Percentiles rank a stretch among this genome's conserved stretches.
Evolutionary conservation across 2,329 filamentous ascomycete species (phyloP).

Genomic region (Colletotrichum caudatum): DNA sequence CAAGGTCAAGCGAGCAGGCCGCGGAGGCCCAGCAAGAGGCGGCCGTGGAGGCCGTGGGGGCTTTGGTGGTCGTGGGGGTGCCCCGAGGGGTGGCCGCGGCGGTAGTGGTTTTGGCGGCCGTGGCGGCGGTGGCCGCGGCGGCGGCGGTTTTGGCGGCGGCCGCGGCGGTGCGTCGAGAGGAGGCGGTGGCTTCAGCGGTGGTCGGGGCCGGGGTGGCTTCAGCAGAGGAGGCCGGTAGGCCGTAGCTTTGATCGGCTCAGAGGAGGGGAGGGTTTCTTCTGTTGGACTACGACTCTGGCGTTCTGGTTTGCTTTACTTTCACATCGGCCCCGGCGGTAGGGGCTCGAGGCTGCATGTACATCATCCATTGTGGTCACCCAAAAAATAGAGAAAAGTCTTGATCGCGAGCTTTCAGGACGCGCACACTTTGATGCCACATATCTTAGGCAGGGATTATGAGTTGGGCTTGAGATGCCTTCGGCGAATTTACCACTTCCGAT

Average conservation of each 20-base stretch:
- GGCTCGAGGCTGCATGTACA: constrained; percentile 38
- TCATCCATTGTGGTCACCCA: constrained; percentile 38
- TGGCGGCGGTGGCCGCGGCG: constrained; percentile 32
- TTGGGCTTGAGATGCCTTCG: no score
- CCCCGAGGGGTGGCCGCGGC: constrained; percentile 45
- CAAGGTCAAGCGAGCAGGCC: constrained; percentile 70
- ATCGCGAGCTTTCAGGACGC: constrained; percentile 6
- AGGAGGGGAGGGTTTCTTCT: constrained; percentile 36
- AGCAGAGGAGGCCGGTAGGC: constrained; percentile 40
- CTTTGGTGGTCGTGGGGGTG: constrained; percentile 45
- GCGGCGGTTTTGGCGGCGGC: constrained; percentile 46
- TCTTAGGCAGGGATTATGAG: no score
- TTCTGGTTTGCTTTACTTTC: constrained; percentile 41
- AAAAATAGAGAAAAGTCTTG: constrained; percentile 30
- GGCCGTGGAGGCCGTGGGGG: constrained; percentile 57
- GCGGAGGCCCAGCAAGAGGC: constrained; percentile 55
- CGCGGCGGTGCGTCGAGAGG: constrained; percentile 43
- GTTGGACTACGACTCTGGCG: constrained; percentile 40
- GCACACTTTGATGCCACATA: neutral
- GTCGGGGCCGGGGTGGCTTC: constrained; percentile 41
- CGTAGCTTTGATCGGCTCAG: constrained; percentile 8
- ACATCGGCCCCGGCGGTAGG: constrained; percentile 34
- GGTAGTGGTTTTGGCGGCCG: constrained; percentile 48
- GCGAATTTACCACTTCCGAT: neutral
- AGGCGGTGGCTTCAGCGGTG: constrained; percentile 38